A percentile compares a stretch with the other conserved stretches of the same genome.
Conservation (phyloP, 306 rosid species). For the Cicer yamashitae region DNA sequence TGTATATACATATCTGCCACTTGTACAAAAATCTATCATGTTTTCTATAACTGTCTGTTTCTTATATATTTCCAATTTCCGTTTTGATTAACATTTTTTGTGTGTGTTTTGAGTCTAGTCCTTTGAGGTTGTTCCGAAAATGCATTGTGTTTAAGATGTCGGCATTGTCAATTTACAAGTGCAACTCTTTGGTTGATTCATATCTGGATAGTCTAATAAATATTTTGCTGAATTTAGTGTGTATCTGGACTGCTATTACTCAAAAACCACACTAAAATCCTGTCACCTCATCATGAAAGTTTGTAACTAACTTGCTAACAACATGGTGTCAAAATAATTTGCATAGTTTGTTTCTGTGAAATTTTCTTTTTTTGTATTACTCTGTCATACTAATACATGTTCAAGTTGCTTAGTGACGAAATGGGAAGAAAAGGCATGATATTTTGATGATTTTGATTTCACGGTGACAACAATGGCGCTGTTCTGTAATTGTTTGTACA, state of each 20-base stretch:
- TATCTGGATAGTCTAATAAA: conserved; percentile 13
- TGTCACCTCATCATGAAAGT: not conserved
- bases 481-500: not conserved
- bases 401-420: not conserved
- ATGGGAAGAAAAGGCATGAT: not conserved
- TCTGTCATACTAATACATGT: conserved; percentile 12
- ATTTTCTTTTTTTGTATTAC: not conserved
- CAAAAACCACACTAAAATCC: not conserved
- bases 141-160: conserved; percentile 31
- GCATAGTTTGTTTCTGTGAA: not conserved
- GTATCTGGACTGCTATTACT: not conserved
- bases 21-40: not conserved
- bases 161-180: conserved; percentile 10
- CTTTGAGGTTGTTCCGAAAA: conserved; percentile 33
- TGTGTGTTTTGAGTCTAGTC: conserved; percentile 18
- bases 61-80: not conserved
- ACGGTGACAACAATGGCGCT: not conserved
- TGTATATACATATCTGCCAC: conserved; percentile 7
- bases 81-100: conserved; percentile 13
- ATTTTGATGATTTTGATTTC: not conserved
- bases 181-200: conserved; percentile 19
- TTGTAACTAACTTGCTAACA: not conserved
- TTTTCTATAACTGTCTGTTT: not conserved
- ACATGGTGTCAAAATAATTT: conserved; percentile 5
- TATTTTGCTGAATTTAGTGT: not conserved